phyloP scores from a whole-genome alignment of 441 rosid species.

The Geranium incanum region DNA sequence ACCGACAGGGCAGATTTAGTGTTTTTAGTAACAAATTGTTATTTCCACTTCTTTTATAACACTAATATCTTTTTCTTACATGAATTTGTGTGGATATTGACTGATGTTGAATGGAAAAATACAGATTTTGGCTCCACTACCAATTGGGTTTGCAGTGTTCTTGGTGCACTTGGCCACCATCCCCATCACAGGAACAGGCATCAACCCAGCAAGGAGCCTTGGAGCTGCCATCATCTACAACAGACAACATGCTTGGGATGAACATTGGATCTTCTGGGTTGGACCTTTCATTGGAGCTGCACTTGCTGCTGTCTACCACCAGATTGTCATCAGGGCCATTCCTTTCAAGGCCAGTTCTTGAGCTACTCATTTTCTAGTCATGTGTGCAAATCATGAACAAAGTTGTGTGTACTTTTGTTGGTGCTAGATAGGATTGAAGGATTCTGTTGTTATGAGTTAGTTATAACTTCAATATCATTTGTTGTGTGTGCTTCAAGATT shows the following conservation, averaged over 20 bases:
- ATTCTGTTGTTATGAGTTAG: no score
- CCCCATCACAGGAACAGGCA: constrained; percentile 24
- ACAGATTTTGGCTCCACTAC: constrained; percentile 8
- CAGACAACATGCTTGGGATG: constrained; percentile 18
- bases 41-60: not conserved
- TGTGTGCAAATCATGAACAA: no score
- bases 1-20: no score
- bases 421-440: no score
- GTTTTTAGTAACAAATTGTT: not conserved
- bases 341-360: constrained; percentile 32
- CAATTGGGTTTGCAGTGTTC: constrained; percentile 36
- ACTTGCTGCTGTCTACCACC: constrained; percentile 44
- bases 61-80: not conserved
- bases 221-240: constrained; percentile 26
- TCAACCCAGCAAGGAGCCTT: constrained; percentile 42
- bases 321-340: constrained; percentile 42
- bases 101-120: not conserved
- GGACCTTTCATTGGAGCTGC: constrained; percentile 54
- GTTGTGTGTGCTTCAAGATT: no score
- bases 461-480: no score
- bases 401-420: no score
- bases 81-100: not conserved
- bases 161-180: constrained; percentile 13
- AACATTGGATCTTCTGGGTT: constrained; percentile 44
- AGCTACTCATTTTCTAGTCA: not conserved